These are phyloP conservation scores for Sphagnum tenellum DNA, from an alignment of 225 moss, liverwort and hornwort genomes.

Conservation along the genomic window DNA sequence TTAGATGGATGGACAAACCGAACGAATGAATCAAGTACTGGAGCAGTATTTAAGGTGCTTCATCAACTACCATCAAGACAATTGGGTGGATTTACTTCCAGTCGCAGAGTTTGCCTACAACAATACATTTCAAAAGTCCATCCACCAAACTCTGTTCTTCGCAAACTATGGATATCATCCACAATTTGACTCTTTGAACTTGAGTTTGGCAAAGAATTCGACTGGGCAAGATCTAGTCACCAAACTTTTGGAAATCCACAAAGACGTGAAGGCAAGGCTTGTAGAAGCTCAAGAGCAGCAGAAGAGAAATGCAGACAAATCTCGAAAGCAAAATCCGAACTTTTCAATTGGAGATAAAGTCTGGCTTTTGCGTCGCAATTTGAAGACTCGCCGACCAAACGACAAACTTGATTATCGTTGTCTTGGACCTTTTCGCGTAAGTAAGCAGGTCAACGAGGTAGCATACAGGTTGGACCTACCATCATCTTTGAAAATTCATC, in stretches of 20 bases:
- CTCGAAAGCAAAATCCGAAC: not conserved
- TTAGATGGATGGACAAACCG: constrained; percentile 1
- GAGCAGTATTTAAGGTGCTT: constrained; percentile 2
- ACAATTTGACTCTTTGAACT: not conserved
- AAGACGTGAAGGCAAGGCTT: not conserved
- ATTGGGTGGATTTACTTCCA: constrained; percentile 4
- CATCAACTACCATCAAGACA: constrained; percentile 4
- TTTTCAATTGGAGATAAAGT: constrained; percentile 6
- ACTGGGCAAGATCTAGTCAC: not conserved
- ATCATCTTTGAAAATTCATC: constrained; percentile 8
- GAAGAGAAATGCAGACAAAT: not conserved
- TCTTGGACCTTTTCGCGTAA: constrained; percentile 2
- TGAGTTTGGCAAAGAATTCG: not conserved
- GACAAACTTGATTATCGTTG: constrained; percentile 8
- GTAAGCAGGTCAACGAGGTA: constrained; percentile 7
- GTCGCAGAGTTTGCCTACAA: constrained; percentile 11
- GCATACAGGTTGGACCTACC: constrained; percentile 7
- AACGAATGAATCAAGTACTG: constrained; percentile 6
- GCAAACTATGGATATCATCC: constrained; percentile 7
- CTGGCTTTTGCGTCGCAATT: constrained; percentile 4
- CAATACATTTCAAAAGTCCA: constrained; percentile 1
- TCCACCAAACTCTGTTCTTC: constrained; percentile 7
- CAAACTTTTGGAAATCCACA: constrained; percentile 1
- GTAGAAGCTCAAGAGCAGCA: not conserved
- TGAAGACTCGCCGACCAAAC: constrained; percentile 9